phyloP scores from a whole-genome alignment of 2,329 filamentous ascomycete species.

The Ascochyta viciae-villosae region DNA sequence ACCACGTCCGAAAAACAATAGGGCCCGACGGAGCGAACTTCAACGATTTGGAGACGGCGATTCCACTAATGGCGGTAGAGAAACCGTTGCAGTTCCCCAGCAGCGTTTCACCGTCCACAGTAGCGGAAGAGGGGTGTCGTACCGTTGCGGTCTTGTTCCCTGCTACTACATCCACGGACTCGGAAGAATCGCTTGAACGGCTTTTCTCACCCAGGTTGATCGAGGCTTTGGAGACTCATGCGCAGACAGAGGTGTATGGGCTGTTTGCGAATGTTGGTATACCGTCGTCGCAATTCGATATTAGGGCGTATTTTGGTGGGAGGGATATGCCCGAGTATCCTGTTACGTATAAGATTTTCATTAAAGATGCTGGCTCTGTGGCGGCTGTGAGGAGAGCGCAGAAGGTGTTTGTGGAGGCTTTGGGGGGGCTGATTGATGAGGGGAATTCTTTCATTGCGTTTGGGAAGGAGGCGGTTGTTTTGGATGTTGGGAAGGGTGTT shows the following conservation, averaged over 20 bases:
- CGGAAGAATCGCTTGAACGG: background rate
- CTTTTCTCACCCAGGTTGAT: background rate
- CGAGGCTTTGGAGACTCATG: background rate
- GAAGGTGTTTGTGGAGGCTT: background rate
- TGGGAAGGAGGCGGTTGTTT: background rate
- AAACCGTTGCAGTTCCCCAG: background rate
- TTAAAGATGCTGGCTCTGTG: background rate
- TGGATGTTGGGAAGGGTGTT: background rate
- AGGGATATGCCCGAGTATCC: slow-evolving; percentile 6
- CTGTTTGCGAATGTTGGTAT: background rate
- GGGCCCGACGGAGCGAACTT: slow-evolving; percentile 6
- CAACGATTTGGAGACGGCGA: slow-evolving; percentile 1
- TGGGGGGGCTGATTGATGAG: background rate
- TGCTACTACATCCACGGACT: background rate
- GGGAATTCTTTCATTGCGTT: slow-evolving; percentile 1
- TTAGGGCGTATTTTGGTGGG: slow-evolving; percentile 6
- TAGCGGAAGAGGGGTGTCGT: background rate
- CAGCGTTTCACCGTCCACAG: background rate
- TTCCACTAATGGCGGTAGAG: slow-evolving; percentile 1
- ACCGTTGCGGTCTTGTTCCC: background rate
- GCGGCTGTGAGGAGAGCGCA: background rate
- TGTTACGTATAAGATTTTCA: slow-evolving; percentile 1
- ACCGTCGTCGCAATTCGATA: background rate
- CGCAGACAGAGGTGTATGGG: background rate
- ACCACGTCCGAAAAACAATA: background rate